These are phyloP conservation scores for Hanseniaspora opuntiae DNA, from an alignment of 805 yeast species.

Conservation along the genomic window DNA sequence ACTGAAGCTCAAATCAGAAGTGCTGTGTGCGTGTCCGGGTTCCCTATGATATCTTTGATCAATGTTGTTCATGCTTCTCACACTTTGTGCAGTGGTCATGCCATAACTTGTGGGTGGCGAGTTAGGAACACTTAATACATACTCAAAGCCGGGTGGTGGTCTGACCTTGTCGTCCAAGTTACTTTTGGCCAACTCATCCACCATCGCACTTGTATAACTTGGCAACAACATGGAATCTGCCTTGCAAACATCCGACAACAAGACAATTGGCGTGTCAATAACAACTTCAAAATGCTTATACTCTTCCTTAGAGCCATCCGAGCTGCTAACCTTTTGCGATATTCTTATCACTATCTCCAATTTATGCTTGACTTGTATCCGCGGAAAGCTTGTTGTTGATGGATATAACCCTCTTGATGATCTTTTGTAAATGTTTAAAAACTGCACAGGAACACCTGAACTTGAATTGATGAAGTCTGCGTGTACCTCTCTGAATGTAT, in stretches of 20 bases:
- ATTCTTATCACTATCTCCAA: conserved; percentile 59
- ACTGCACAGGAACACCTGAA: conserved; percentile 17
- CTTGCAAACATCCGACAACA: conserved; percentile 34
- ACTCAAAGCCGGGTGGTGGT: conserved; percentile 49
- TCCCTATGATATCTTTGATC: not conserved
- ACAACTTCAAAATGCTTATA: conserved; percentile 69
- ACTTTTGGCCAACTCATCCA: conserved; percentile 8
- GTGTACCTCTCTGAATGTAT: not conserved
- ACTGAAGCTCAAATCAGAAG: not conserved
- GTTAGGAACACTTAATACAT: conserved; percentile 39
- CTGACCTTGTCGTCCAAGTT: conserved; percentile 16
- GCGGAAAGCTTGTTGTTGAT: conserved; percentile 47
- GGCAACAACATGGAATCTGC: conserved; percentile 30
- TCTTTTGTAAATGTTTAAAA: conserved; percentile 18
- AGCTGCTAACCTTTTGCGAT: conserved; percentile 30
- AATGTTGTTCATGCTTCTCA: not conserved
- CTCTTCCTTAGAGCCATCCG: conserved; percentile 35
- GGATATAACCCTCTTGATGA: conserved; percentile 37
- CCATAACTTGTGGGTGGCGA: conserved; percentile 31
- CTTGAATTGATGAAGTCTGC: conserved; percentile 2
- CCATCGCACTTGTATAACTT: conserved; percentile 23
- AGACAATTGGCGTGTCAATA: conserved; percentile 59
- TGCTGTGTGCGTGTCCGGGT: not conserved
- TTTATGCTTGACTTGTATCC: conserved; percentile 51
- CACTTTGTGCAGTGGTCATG: not conserved